A percentile compares a stretch with the other conserved stretches of the same genome.
Conservation (phyloP, 2,329 filamentous ascomycete species). For the Daldinia sp. region DNA sequence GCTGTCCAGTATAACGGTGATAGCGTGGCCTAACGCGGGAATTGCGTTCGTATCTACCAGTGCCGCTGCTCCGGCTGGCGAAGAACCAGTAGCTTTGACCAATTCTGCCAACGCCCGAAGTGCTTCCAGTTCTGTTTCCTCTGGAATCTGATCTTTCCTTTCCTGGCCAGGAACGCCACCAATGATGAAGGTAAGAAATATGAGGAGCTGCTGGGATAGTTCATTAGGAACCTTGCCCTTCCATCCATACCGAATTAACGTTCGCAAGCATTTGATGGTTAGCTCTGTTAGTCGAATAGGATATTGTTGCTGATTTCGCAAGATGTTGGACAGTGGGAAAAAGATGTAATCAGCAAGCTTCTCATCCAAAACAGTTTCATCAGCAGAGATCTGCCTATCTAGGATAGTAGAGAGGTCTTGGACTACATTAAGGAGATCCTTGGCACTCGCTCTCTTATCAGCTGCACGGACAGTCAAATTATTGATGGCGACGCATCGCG, state of each 20-base stretch:
- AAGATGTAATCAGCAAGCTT: conserved; percentile 94
- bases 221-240: conserved; percentile 72
- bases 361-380: conserved; percentile 69
- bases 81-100: conserved; percentile 65
- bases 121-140: conserved; percentile 78
- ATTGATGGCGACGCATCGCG: conserved; percentile 67
- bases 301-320: conserved; percentile 77
- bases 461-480: conserved; percentile 61
- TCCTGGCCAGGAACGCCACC: conserved; percentile 72
- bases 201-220: conserved; percentile 83
- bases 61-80: conserved; percentile 57
- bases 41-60: conserved; percentile 68
- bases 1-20: conserved; percentile 81
- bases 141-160: conserved; percentile 60
- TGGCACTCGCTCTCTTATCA: conserved; percentile 52
- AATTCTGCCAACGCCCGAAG: conserved; percentile 75
- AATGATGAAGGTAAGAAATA: conserved; percentile 82
- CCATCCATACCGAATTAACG: conserved; percentile 84
- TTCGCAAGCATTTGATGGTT: conserved; percentile 75
- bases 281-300: conserved; percentile 78
- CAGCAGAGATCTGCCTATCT: conserved; percentile 52
- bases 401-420: conserved; percentile 58
- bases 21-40: conserved; percentile 81
- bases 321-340: conserved; percentile 88
- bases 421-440: conserved; percentile 56